A percentile compares a stretch with the other conserved stretches of the same genome.
Conservation (phyloP, 345 rosid genomes). For the Lagerstroemia speciosa region DNA sequence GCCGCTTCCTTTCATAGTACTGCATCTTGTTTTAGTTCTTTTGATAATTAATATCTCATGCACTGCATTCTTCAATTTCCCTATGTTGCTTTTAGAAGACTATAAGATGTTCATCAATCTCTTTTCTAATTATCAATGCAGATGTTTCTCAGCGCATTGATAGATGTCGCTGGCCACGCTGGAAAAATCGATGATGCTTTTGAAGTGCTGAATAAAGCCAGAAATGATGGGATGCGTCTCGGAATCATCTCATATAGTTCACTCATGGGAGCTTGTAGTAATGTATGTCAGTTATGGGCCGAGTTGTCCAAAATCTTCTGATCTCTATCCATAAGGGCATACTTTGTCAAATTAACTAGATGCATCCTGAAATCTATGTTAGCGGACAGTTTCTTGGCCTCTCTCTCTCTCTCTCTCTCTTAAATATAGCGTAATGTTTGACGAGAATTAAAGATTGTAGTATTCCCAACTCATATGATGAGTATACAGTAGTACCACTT, state of each 20-base stretch:
- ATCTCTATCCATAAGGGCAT: neutral
- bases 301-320: neutral
- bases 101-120: neutral
- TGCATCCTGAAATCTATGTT: neutral
- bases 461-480: neutral
- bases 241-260: constrained; percentile 86
- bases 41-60: neutral
- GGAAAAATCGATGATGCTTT: constrained; percentile 72
- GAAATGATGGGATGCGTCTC: constrained; percentile 42
- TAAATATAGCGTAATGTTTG: too few species aligned
- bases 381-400: neutral
- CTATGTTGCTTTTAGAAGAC: neutral
- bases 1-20: neutral
- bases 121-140: constrained; percentile 17
- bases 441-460: too few species aligned
- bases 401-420: too few species aligned
- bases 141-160: constrained; percentile 83
- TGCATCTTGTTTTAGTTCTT: neutral
- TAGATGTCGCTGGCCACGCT: constrained; percentile 86
- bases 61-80: neutral
- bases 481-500: neutral
- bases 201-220: constrained; percentile 55
- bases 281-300: constrained; percentile 39
- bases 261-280: constrained; percentile 97
- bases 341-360: neutral